Evolutionary conservation across 23 red algal genomes (phyloP), one percentile per base, ranked within the genome.

Genomic region (Gracilaria vermiculophylla): DNA sequence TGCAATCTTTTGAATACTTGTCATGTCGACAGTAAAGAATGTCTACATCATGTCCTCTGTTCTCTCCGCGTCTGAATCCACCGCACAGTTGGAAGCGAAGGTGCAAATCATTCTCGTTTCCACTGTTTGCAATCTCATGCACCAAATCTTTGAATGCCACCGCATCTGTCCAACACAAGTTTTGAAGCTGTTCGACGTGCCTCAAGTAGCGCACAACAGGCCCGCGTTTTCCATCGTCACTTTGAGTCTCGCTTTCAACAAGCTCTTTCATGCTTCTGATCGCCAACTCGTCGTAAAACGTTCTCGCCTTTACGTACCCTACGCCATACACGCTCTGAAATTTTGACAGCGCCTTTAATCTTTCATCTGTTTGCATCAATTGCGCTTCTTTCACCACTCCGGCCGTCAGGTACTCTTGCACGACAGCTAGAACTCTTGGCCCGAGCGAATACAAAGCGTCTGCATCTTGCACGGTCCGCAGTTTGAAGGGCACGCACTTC

Each of bases 41-140:
- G 60, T 91, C 87, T 20, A 75, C 87, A 45, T 91, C 87, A 49
- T 91, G 87, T 40, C 87, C 87, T 33, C 20, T 43, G 16, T 52
- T 45, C 57, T 91, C 76, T 51, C 72, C 87, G 29, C 87, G 87
- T 24, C 87, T 15, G 23, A 91, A 81, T 14, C 87, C 87, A 15
- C 87, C 87, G 69, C 84, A 88, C 9, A 88, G 23, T 32, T 55
- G 44, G 53, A 88, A 53, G 31, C 81, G 81, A 55, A 85, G 81
- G 20, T 70, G 60, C 39, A 85, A 50, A 51, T 69, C 64, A 34
- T 65, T 34, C 48, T 49, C 45, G 39, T 43, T 40, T 44, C 35
- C 50, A 9, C 34, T 62, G 24, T 85, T 85, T 43, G 62, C 61
- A 48, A 50, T 33, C 48, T 29, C 17, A 31, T 6, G 12, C 16